Evolutionary conservation across 2,329 filamentous ascomycete species (phyloP).

Genomic region (Fusarium marasasianum): DNA sequence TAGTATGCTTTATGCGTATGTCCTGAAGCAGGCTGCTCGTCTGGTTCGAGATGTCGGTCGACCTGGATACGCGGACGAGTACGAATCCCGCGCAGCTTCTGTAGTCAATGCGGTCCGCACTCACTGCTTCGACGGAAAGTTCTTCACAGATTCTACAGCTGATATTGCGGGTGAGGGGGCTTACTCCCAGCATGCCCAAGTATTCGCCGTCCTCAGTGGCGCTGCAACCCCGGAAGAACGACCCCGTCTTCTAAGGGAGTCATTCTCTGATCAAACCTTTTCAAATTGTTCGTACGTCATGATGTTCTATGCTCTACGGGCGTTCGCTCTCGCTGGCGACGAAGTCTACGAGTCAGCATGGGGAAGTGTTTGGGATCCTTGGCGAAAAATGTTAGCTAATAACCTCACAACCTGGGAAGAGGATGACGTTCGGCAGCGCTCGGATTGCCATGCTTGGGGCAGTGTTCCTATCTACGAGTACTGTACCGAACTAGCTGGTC

Average conservation of each 20-base stretch:
- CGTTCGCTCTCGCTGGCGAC: neutral
- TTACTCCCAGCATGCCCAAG: neutral
- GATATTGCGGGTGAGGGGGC: neutral
- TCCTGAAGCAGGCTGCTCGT: neutral
- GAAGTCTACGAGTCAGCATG: neutral
- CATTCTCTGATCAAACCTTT: neutral
- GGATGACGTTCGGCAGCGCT: neutral
- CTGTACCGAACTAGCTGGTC: neutral
- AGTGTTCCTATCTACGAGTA: neutral
- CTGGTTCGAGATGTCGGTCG: neutral
- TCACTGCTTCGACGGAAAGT: neutral
- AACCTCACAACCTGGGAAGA: neutral
- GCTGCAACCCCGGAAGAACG: rapidly evolving
- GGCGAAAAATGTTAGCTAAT: neutral
- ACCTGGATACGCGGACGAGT: neutral
- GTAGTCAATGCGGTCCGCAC: neutral
- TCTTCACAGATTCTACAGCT: neutral
- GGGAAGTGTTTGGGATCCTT: neutral
- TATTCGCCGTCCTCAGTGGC: neutral
- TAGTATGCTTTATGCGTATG: neutral
- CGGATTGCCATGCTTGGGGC: constrained; percentile 1
- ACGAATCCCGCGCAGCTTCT: neutral
- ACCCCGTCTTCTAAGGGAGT: rapidly evolving
- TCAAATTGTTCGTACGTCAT: neutral
- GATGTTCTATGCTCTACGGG: neutral